A percentile compares a stretch with the other conserved stretches of the same genome.
phyloP scores from a whole-genome alignment of 2,329 filamentous ascomycete species.

The Colletotrichum tropicicola region DNA sequence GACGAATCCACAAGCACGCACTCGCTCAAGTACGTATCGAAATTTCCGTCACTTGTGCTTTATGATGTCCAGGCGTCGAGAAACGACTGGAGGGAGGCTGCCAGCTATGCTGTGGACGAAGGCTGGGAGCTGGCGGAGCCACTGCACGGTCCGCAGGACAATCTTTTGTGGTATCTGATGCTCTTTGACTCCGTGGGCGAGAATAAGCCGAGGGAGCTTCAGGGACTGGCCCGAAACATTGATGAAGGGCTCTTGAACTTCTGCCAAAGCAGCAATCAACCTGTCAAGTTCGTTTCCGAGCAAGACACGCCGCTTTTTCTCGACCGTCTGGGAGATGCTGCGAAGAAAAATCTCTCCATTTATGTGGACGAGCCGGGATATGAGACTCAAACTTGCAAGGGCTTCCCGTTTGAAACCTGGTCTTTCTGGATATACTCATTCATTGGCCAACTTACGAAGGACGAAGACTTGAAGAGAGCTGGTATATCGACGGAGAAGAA shows the following conservation, averaged over 20 bases:
- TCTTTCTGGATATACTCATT: conserved; percentile 52
- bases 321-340: conserved; percentile 43
- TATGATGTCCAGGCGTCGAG: conserved; percentile 51
- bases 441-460: conserved; percentile 46
- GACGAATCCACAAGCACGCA: conserved; percentile 46
- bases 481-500: conserved; percentile 36
- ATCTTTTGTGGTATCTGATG: conserved; percentile 45
- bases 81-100: conserved; percentile 45
- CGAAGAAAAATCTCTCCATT: conserved; percentile 39
- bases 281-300: conserved; percentile 42
- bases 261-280: conserved; percentile 22
- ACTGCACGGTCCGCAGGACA: conserved; percentile 39
- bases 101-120: conserved; percentile 34
- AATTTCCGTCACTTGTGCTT: conserved; percentile 54
- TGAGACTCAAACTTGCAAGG: conserved; percentile 43
- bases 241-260: conserved; percentile 43
- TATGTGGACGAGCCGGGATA: conserved; percentile 41
- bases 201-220: conserved; percentile 32
- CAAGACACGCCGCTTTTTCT: conserved; percentile 42
- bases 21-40: conserved; percentile 50
- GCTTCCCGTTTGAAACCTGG: conserved; percentile 47
- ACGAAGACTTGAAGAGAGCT: conserved; percentile 41
- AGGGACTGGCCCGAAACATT: conserved; percentile 41
- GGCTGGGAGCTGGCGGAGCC: conserved; percentile 46
- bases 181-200: conserved; percentile 42